Evolutionary conservation across 2,329 filamentous ascomycete species (phyloP).

Genomic region (Nigrospora oryzae): DNA sequence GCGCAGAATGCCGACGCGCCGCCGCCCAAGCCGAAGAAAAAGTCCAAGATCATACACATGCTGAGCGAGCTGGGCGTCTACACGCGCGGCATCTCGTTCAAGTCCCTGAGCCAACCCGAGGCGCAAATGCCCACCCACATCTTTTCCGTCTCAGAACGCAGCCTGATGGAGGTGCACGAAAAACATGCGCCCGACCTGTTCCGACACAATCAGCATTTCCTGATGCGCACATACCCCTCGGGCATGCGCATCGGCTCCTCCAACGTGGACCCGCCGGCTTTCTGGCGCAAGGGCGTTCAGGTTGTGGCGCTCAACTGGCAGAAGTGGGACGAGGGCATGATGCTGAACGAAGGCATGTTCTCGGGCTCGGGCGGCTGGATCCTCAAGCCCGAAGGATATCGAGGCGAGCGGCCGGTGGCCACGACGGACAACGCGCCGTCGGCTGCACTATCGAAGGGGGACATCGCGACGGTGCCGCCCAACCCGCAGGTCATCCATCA

Average conservation of each 20-base stretch:
- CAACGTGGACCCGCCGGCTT: conserved; percentile 76
- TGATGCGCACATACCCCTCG: conserved; percentile 86
- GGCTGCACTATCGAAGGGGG: conserved; percentile 15
- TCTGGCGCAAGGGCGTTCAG: conserved; percentile 85
- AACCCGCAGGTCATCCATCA: conserved; percentile 35
- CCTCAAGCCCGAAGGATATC: conserved; percentile 63
- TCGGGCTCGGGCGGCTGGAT: conserved; percentile 75
- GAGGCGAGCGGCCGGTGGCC: conserved; percentile 20
- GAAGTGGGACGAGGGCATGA: conserved; percentile 83
- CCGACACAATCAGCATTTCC: conserved; percentile 68
- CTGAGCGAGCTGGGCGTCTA: conserved; percentile 75
- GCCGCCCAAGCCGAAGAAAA: conserved; percentile 29
- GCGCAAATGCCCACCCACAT: conserved; percentile 58
- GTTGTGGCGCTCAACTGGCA: conserved; percentile 95
- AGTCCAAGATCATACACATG: conserved; percentile 59
- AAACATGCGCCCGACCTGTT: conserved; percentile 51
- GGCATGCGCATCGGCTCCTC: conserved; percentile 75
- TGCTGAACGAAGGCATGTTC: conserved; percentile 94
- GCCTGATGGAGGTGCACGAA: conserved; percentile 52
- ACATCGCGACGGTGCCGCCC: conserved; percentile 5
- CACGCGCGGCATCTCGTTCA: conserved; percentile 76
- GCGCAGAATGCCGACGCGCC: conserved; percentile 15
- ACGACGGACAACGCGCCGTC: conserved; percentile 1
- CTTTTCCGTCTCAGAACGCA: conserved; percentile 57
- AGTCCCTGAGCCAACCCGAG: conserved; percentile 65